A percentile compares a stretch with the other conserved stretches of the same genome.
phyloP scores from a whole-genome alignment of 2,329 filamentous ascomycete species.

The Epichloe baconii region DNA sequence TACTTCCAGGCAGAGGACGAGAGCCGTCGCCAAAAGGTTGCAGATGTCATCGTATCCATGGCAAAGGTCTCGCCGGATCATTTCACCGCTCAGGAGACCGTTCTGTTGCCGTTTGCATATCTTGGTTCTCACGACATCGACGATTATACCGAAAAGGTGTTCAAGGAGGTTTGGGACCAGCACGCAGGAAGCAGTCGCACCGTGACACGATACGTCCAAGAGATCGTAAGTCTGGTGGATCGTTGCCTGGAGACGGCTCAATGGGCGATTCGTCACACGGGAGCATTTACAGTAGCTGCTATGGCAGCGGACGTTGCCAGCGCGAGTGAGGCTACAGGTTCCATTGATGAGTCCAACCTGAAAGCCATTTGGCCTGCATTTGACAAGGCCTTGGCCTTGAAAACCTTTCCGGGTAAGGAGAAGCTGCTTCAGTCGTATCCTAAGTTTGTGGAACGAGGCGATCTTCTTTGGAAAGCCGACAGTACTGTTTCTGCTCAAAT shows the following conservation, averaged over 20 bases:
- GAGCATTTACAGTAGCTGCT: conserved; percentile 67
- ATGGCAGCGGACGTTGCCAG: conserved; percentile 52
- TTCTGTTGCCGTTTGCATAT: conserved; percentile 76
- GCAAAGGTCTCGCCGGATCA: conserved; percentile 82
- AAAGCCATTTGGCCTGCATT: conserved; percentile 67
- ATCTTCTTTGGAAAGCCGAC: conserved; percentile 42
- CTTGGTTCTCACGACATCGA: conserved; percentile 77
- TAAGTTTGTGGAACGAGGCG: conserved; percentile 56
- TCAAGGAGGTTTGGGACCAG: conserved; percentile 76
- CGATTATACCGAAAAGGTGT: conserved; percentile 65
- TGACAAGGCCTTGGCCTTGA: conserved; percentile 69
- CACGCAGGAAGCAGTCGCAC: conserved; percentile 77
- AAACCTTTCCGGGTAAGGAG: conserved; percentile 90
- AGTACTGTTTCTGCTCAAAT: conserved; percentile 45
- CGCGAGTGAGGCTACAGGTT: conserved; percentile 41
- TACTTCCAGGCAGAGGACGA: conserved; percentile 80
- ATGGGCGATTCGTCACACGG: conserved; percentile 85
- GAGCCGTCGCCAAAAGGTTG: conserved; percentile 54
- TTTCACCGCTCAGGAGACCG: conserved; percentile 63
- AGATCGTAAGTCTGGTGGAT: conserved; percentile 60
- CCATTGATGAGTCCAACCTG: conserved; percentile 47
- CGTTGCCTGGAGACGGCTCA: conserved; percentile 63
- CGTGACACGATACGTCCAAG: conserved; percentile 69
- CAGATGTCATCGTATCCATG: conserved; percentile 70
- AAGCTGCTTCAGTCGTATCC: conserved; percentile 69